phyloP scores from a whole-genome alignment of 73 alveolate species.

The Paramecium bursaria region DNA sequence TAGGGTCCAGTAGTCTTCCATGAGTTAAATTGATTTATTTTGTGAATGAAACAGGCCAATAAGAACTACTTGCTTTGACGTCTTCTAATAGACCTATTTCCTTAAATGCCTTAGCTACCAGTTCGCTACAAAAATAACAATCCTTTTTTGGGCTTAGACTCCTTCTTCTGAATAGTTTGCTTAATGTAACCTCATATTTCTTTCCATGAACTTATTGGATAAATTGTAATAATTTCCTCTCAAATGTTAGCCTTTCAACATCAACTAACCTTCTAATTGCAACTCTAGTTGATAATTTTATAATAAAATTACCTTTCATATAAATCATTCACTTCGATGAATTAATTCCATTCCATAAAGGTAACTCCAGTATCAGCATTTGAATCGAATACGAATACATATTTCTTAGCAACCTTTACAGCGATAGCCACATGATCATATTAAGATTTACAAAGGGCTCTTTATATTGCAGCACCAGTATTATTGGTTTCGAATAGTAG shows the following conservation, averaged over 20 bases:
- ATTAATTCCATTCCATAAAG: constrained; percentile 54
- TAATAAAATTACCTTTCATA: constrained; percentile 42
- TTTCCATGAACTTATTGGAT: constrained; percentile 33
- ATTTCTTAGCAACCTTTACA: constrained; percentile 35
- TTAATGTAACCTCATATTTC: constrained; percentile 42
- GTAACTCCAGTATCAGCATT: constrained; percentile 70
- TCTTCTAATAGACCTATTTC: constrained; percentile 50
- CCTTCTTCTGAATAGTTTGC: constrained; percentile 35
- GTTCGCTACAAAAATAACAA: constrained; percentile 64
- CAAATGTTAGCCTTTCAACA: not conserved
- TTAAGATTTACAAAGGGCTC: constrained; percentile 51
- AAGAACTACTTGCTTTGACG: constrained; percentile 32
- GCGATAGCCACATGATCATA: constrained; percentile 73
- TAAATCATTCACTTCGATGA: constrained; percentile 55
- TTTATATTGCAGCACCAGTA: constrained; percentile 55
- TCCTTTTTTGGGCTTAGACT: constrained; percentile 59
- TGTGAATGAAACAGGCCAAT: constrained; percentile 70
- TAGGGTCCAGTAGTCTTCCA: not conserved
- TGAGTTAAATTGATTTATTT: constrained; percentile 32
- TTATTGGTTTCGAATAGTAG: constrained; percentile 68
- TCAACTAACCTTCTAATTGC: constrained; percentile 13
- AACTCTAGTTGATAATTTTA: not conserved
- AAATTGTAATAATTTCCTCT: constrained; percentile 18
- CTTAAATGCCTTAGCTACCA: constrained; percentile 69
- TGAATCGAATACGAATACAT: constrained; percentile 55